These are phyloP conservation scores for Paracoccidioides lutzii DNA, from an alignment of 2,329 filamentous ascomycete genomes.

Conservation along the genomic window DNA sequence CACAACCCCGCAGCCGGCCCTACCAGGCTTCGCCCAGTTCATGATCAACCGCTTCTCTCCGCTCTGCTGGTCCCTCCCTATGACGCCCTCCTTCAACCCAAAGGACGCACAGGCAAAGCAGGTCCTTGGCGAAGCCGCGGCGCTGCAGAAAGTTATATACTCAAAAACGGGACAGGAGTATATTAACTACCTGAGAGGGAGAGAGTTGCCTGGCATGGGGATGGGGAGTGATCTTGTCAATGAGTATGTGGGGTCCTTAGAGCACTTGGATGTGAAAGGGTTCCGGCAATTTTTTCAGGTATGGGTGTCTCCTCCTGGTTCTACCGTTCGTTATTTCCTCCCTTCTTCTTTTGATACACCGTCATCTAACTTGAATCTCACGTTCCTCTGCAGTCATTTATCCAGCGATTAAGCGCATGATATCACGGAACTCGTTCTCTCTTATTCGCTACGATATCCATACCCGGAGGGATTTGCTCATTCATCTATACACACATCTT, in stretches of 20 bases:
- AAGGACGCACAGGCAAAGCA: conserved; percentile 80
- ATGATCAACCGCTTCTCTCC: conserved; percentile 81
- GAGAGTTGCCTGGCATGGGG: conserved; percentile 36
- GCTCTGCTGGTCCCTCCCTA: conserved; percentile 78
- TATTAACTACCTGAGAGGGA: conserved; percentile 38
- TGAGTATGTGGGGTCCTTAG: conserved; percentile 35
- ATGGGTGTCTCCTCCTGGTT: conserved; percentile 9
- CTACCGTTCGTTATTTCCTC: neutral
- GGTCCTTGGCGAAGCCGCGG: conserved; percentile 76
- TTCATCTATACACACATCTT: neutral
- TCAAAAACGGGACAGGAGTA: conserved; percentile 78
- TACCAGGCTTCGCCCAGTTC: conserved; percentile 86
- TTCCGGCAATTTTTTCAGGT: conserved; percentile 39
- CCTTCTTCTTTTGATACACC: neutral
- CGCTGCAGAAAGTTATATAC: conserved; percentile 79
- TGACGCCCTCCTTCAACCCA: conserved; percentile 64
- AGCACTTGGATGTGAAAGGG: conserved; percentile 31
- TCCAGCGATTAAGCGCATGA: conserved; percentile 35
- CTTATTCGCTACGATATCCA: neutral
- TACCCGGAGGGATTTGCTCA: neutral
- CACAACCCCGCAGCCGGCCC: conserved; percentile 28
- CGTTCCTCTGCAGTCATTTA: conserved; percentile 23
- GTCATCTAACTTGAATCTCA: neutral
- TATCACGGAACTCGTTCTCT: conserved; percentile 6
- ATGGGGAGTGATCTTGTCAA: conserved; percentile 35